Percentiles rank a stretch among this genome's conserved stretches.
These are phyloP conservation scores for Teratosphaeriaceae sp. DNA, from an alignment of 2,329 filamentous ascomycete genomes.

Conservation along the genomic window DNA sequence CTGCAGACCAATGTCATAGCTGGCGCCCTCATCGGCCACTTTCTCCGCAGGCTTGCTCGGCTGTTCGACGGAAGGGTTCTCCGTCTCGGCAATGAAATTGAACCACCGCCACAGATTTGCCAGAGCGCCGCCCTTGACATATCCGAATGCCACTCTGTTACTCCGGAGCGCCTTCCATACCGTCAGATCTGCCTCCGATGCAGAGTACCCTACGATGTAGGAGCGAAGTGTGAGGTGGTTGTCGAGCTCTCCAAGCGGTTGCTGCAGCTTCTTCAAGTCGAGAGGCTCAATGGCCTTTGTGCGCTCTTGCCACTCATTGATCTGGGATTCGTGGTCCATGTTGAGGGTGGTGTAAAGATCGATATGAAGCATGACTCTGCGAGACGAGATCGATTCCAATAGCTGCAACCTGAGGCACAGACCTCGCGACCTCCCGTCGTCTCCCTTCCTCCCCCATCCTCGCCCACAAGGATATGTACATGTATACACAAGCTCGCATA, in stretches of 20 bases:
- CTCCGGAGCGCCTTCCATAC: constrained; percentile 77
- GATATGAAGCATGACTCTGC: not conserved
- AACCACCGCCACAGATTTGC: constrained; percentile 83
- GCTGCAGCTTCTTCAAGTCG: constrained; percentile 80
- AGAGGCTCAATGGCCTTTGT: constrained; percentile 46
- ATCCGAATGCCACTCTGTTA: constrained; percentile 77
- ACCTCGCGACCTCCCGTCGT: too few species aligned
- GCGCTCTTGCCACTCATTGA: constrained; percentile 52
- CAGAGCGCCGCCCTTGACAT: constrained; percentile 70
- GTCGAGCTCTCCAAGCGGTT: constrained; percentile 66
- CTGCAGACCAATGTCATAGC: constrained; percentile 80
- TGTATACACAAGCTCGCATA: too few species aligned
- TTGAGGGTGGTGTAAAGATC: constrained; percentile 4
- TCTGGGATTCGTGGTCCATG: constrained; percentile 17
- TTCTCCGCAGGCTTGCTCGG: constrained; percentile 25
- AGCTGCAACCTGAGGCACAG: not conserved
- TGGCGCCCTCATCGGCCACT: constrained; percentile 68
- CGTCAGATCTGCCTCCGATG: constrained; percentile 70
- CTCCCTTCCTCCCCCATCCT: too few species aligned
- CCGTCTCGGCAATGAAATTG: constrained; percentile 70
- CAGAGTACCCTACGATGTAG: constrained; percentile 73
- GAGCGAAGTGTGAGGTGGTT: constrained; percentile 81
- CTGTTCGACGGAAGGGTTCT: constrained; percentile 60
- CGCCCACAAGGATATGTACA: not conserved
- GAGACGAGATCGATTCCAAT: too few species aligned